Evolutionary conservation across 1,284 basidiomycete species (phyloP).

Genomic region (Sutorius eximius): DNA sequence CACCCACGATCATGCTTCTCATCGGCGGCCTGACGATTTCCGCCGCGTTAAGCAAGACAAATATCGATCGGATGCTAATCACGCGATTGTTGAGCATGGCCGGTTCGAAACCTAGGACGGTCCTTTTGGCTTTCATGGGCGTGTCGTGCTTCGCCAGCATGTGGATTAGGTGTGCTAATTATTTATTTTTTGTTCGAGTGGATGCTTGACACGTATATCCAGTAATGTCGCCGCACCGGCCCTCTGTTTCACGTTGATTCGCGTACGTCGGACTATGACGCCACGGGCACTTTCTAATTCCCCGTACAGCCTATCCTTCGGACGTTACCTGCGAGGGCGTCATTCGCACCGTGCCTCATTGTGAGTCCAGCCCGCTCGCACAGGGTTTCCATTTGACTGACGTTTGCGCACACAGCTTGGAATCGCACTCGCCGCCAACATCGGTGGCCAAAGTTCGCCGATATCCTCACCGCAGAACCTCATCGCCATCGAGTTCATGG

Average conservation of each 20-base stretch:
- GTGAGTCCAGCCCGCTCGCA: conserved; percentile 46
- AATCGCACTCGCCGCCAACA: conserved; percentile 96
- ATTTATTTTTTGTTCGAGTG: conserved; percentile 14
- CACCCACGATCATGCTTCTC: conserved; percentile 94
- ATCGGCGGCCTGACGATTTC: conserved; percentile 99
- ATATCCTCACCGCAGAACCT: conserved; percentile 97
- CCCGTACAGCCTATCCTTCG: conserved; percentile 81
- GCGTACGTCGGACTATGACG: conserved; percentile 48
- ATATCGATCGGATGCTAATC: conserved; percentile 92
- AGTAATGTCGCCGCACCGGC: conserved; percentile 98
- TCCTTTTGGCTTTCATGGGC: conserved; percentile 93
- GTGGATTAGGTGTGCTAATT: conserved; percentile 88
- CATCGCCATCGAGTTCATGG: conserved; percentile 89
- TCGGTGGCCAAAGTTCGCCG: conserved; percentile 95
- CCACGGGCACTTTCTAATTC: conserved; percentile 5
- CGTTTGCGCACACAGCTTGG: conserved; percentile 64
- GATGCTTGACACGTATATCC: conserved; percentile 7
- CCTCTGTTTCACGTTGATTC: conserved; percentile 95
- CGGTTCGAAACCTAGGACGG: conserved; percentile 82
- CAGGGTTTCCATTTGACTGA: conserved; percentile 3
- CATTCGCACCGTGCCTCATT: conserved; percentile 90
- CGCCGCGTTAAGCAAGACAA: conserved; percentile 95
- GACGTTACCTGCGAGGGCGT: conserved; percentile 84
- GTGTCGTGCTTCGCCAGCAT: conserved; percentile 98
- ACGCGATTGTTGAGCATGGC: conserved; percentile 91